A percentile compares a stretch with the other conserved stretches of the same genome.
Conservation (phyloP, 257 asterid species). For the Rauvolfia tetraphylla region DNA sequence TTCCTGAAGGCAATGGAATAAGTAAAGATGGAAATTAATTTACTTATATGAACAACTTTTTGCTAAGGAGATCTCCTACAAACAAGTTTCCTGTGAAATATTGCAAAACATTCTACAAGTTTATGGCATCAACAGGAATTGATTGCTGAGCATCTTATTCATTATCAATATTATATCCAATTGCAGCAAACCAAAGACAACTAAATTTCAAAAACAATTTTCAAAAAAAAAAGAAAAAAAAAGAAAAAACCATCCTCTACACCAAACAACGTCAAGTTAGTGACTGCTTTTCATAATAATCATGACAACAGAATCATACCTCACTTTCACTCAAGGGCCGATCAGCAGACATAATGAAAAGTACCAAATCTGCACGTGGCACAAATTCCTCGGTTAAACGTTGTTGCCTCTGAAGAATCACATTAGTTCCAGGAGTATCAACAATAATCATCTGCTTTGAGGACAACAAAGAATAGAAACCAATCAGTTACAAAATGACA, state of each 20-base stretch:
- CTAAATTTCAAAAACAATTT: not conserved
- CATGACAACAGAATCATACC: slow-evolving; percentile 43
- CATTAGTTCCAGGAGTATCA: slow-evolving; percentile 99
- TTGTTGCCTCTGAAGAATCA: slow-evolving; percentile 98
- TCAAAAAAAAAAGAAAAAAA: too few species aligned
- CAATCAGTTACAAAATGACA: not conserved
- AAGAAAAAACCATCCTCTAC: not conserved
- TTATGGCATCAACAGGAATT: not conserved
- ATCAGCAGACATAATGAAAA: slow-evolving; percentile 94
- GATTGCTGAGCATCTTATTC: not conserved
- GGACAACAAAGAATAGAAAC: slow-evolving; percentile 17
- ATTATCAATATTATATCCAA: not conserved
- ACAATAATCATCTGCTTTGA: slow-evolving; percentile 83
- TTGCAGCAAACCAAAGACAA: not conserved
- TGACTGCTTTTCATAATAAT: not conserved
- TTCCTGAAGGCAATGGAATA: not conserved
- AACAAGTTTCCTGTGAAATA: not conserved
- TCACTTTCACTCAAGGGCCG: slow-evolving; percentile 98
- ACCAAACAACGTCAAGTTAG: not conserved
- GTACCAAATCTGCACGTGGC: slow-evolving; percentile 95
- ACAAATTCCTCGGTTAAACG: slow-evolving; percentile 95
- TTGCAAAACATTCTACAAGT: not conserved
- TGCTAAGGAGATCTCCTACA: not conserved
- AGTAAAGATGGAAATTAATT: too few species aligned
- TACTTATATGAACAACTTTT: not conserved